A percentile compares a stretch with the other conserved stretches of the same genome.
Evolutionary conservation across 2,329 filamentous ascomycete genomes (phyloP).

Genomic region (Triangularia verruculosa): DNA sequence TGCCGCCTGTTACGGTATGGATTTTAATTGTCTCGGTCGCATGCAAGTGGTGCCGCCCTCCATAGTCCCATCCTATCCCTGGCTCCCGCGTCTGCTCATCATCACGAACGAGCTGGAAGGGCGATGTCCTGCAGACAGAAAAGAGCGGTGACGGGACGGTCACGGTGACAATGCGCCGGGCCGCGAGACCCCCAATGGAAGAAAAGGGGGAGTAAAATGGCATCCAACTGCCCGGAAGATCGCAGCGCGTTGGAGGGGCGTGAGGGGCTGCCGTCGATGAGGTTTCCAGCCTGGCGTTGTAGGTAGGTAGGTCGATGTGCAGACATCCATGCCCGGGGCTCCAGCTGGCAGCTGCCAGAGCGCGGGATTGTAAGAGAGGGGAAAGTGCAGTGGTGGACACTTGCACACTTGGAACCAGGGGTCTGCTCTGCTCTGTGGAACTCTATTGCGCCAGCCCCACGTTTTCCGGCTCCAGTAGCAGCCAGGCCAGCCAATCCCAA

Average conservation of each 20-base stretch:
- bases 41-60: neutral
- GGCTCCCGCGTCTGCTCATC: neutral
- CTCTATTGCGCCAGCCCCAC: constrained; percentile 18
- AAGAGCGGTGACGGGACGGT: constrained; percentile 29
- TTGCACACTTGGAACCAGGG: constrained; percentile 9
- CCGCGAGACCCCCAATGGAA: neutral
- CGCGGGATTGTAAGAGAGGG: neutral
- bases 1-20: too few species aligned
- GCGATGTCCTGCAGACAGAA: constrained; percentile 6
- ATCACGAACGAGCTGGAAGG: neutral
- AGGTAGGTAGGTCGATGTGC: neutral
- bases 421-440: constrained; percentile 3
- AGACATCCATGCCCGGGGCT: neutral
- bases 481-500: constrained; percentile 12
- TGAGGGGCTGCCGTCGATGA: neutral
- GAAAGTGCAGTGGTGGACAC: neutral
- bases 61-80: neutral
- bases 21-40: neutral
- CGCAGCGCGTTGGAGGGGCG: neutral
- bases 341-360: constrained; percentile 6
- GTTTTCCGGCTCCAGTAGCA: constrained; percentile 19
- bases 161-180: neutral
- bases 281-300: neutral
- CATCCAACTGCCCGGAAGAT: neutral
- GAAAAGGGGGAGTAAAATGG: neutral